A percentile compares a stretch with the other conserved stretches of the same genome.
Evolutionary conservation across 78 protist genomes (phyloP).

Genomic region (Dictyostelium intermedium): DNA sequence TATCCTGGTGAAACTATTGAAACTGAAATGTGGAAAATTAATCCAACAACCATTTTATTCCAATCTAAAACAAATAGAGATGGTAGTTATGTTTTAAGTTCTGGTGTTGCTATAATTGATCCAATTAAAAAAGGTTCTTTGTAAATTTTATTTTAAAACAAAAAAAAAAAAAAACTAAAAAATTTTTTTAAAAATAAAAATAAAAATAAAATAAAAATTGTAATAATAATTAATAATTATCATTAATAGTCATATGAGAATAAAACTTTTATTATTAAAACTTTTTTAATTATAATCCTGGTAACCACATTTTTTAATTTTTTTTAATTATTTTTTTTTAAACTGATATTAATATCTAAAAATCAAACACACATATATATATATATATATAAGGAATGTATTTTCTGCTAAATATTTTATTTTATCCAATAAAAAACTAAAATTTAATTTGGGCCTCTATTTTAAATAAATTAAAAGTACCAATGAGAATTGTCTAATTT

Average conservation of each 20-base stretch:
- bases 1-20: conserved; percentile 74
- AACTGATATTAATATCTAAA: neutral
- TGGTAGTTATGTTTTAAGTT: conserved; percentile 9
- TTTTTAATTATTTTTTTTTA: no score
- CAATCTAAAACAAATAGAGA: conserved; percentile 36
- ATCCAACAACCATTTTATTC: conserved; percentile 15
- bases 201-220: neutral
- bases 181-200: neutral
- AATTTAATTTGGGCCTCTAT: neutral
- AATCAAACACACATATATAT: neutral
- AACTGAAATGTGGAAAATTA: conserved; percentile 47
- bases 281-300: no score
- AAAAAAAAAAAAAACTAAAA: neutral
- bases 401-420: no score
- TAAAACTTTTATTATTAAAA: no score
- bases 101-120: conserved; percentile 34
- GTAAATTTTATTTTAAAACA: neutral
- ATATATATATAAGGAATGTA: no score
- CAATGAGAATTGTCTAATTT: neutral
- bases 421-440: neutral
- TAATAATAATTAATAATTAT: neutral
- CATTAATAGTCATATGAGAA: neutral
- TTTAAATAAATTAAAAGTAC: neutral
- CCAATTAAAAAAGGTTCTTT: neutral
- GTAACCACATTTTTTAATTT: no score